Evolutionary conservation across 106 monocot genomes (phyloP).

Genomic region (Allium fistulosum): DNA sequence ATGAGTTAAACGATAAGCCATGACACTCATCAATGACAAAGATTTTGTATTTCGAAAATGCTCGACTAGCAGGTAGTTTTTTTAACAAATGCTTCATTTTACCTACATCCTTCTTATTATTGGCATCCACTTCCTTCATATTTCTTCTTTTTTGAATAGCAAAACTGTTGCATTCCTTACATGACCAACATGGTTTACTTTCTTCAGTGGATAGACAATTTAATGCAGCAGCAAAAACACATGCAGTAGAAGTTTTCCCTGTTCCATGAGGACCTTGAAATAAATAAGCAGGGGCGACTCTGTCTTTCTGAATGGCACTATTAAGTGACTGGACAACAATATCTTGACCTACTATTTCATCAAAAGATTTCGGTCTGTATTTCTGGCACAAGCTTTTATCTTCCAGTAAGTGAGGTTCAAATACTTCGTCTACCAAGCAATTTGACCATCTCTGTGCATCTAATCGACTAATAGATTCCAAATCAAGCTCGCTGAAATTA

Average conservation of each 20-base stretch:
- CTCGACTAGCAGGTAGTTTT: constrained; percentile 9
- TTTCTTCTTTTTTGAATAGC: constrained; percentile 10
- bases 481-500: constrained; percentile 20
- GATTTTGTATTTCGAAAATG: constrained; percentile 24
- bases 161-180: constrained; percentile 31
- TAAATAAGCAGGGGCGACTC: constrained; percentile 58
- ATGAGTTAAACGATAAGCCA: constrained; percentile 36
- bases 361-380: constrained; percentile 43
- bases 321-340: constrained; percentile 51
- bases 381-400: constrained; percentile 43
- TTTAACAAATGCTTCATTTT: constrained; percentile 29
- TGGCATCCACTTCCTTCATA: constrained; percentile 45
- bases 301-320: constrained; percentile 39
- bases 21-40: constrained; percentile 66
- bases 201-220: constrained; percentile 39
- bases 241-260: constrained; percentile 60
- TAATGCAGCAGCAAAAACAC: constrained; percentile 54
- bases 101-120: constrained; percentile 25
- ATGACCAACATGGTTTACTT: constrained; percentile 51
- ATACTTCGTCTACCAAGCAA: constrained; percentile 10
- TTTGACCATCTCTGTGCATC: constrained; percentile 22
- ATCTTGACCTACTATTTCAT: constrained; percentile 59
- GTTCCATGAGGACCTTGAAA: constrained; percentile 76
- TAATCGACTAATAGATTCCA: constrained; percentile 21
- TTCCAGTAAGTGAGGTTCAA: constrained; percentile 3